Evolutionary conservation across 805 yeast genomes (phyloP).

Genomic region (Sugiyamaella chiloensis): DNA sequence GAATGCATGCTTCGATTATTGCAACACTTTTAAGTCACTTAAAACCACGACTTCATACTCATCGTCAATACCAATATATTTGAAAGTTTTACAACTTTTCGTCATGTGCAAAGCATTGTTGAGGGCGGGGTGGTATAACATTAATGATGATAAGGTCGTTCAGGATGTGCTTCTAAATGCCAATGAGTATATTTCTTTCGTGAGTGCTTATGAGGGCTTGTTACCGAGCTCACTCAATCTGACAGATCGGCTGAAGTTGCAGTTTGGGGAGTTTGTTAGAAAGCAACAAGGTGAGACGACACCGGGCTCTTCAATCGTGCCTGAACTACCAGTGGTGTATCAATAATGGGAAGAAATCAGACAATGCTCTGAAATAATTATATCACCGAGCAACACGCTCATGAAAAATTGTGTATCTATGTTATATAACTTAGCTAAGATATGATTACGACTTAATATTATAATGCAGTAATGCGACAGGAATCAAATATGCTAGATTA

Average conservation of each 20-base stretch:
- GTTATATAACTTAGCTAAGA: not conserved
- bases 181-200: conserved; percentile 4
- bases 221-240: not conserved
- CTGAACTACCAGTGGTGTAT: conserved; percentile 1
- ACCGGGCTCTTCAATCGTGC: not conserved
- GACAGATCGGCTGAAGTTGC: not conserved
- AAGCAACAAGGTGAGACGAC: not conserved
- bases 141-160: conserved; percentile 3
- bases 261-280: not conserved
- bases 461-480: not conserved
- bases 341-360: not conserved
- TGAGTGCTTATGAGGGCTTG: not conserved
- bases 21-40: not conserved
- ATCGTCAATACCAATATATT: not conserved
- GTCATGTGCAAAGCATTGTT: not conserved
- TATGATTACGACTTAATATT: not conserved
- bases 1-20: not conserved
- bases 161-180: not conserved
- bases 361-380: not conserved
- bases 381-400: no score
- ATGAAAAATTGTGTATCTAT: no score
- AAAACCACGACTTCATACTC: not conserved
- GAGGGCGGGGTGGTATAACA: not conserved
- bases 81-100: not conserved
- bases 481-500: not conserved